Conservation (phyloP, 169 alveolate species). For the Blepharisma undulans region DNA sequence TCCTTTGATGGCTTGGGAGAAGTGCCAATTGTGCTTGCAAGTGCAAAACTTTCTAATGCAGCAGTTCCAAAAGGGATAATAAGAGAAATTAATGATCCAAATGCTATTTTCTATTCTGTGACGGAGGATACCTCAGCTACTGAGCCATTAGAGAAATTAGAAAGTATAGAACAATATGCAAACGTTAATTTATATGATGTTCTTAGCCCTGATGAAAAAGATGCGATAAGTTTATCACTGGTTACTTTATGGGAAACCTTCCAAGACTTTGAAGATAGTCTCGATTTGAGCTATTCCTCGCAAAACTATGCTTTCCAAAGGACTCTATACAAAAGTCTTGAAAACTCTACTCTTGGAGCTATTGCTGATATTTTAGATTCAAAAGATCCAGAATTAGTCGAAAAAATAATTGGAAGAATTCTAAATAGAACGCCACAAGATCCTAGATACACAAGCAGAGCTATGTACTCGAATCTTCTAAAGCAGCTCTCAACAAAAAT, state of each 20-base stretch:
- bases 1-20: background rate
- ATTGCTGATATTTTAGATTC: background rate
- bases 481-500: background rate
- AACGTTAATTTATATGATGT: background rate
- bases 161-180: background rate
- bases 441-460: background rate
- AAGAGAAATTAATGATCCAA: background rate
- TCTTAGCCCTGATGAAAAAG: background rate
- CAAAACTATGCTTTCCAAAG: background rate
- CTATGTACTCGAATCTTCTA: background rate
- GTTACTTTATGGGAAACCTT: constrained; percentile 5
- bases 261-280: background rate
- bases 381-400: background rate
- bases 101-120: background rate
- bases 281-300: background rate
- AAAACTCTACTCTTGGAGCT: background rate
- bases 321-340: background rate
- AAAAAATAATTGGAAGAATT: background rate
- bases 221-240: background rate
- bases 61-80: background rate
- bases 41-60: background rate
- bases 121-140: background rate
- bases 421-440: background rate
- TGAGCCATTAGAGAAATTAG: background rate
- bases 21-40: background rate